A percentile compares a stretch with the other conserved stretches of the same genome.
Conservation (phyloP, 2,329 filamentous ascomycete species). For the Claviceps sp. region DNA sequence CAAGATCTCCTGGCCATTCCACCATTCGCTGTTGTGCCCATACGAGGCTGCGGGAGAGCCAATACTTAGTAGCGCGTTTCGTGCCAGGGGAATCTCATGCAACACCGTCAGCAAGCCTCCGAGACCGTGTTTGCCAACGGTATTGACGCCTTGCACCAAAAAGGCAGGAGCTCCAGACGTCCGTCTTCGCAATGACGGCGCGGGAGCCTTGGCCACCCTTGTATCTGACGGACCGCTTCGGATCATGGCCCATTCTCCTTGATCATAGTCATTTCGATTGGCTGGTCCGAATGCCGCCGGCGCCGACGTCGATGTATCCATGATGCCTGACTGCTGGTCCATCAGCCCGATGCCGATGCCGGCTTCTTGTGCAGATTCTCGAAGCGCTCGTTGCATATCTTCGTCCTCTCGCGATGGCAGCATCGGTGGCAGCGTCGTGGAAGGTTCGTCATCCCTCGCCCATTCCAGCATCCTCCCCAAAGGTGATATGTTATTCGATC, state of each 20-base stretch:
- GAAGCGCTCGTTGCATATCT: conserved; percentile 42
- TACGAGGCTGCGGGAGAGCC: conserved; percentile 32
- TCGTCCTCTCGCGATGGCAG: conserved; percentile 34
- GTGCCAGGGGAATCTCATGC: conserved; percentile 43
- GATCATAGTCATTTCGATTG: conserved; percentile 40
- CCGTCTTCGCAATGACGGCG: conserved; percentile 32
- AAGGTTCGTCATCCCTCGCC: conserved; percentile 26
- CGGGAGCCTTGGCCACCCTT: conserved; percentile 9
- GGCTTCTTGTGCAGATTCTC: conserved; percentile 40
- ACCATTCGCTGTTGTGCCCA: conserved; percentile 45
- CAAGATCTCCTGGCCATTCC: conserved; percentile 42
- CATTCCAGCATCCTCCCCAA: conserved; percentile 38
- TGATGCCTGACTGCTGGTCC: conserved; percentile 38
- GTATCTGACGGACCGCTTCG: conserved; percentile 20
- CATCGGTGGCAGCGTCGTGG: conserved; percentile 14
- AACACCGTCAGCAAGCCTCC: conserved; percentile 44
- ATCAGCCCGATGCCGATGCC: conserved; percentile 30
- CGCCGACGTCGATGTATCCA: conserved; percentile 20
- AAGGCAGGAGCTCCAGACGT: conserved; percentile 33
- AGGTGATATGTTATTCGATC: conserved; percentile 43
- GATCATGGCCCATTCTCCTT: conserved; percentile 46
- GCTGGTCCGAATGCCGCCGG: conserved; percentile 46
- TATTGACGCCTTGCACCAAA: conserved; percentile 25
- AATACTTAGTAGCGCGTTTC: conserved; percentile 38
- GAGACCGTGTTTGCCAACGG: conserved; percentile 27